Percentiles rank a stretch among this genome's conserved stretches.
Evolutionary conservation across 169 alveolate species (phyloP).

Genomic region (Perkinsus olseni): DNA sequence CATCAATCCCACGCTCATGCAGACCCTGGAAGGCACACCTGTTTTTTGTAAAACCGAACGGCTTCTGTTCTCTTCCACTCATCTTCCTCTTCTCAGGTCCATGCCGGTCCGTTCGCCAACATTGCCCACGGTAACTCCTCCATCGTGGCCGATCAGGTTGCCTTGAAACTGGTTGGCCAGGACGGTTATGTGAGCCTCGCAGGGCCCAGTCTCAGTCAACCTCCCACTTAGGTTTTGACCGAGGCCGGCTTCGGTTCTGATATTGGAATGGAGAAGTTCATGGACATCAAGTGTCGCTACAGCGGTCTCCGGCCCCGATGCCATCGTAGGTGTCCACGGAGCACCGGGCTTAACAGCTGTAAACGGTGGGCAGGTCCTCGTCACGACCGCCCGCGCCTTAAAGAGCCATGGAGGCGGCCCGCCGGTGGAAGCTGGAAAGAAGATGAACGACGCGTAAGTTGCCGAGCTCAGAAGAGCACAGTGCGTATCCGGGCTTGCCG

Average conservation of each 20-base stretch:
- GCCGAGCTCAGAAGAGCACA: neutral
- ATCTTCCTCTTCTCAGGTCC: neutral
- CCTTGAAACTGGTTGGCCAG: neutral
- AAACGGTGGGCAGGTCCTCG: neutral
- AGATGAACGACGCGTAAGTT: neutral
- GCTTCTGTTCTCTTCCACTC: neutral
- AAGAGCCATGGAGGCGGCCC: constrained; percentile 3
- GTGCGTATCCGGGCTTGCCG: neutral
- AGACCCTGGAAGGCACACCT: constrained; percentile 14
- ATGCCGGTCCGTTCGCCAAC: constrained; percentile 20
- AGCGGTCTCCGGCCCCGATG: neutral
- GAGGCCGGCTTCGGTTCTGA: constrained; percentile 10
- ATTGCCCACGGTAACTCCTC: constrained; percentile 13
- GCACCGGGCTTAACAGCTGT: neutral
- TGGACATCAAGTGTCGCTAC: constrained; percentile 12
- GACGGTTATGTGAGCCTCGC: neutral
- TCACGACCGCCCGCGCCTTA: neutral
- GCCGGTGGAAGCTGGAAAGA: neutral
- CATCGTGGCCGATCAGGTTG: constrained; percentile 1
- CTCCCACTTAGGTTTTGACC: neutral
- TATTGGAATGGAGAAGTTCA: constrained; percentile 6
- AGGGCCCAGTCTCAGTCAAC: neutral
- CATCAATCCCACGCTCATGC: constrained; percentile 4
- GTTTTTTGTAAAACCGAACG: constrained; percentile 1
- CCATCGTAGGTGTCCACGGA: neutral